These are phyloP conservation scores for Zygnema cylindricum DNA, from an alignment of 139 green algal genomes.

Conservation along the genomic window DNA sequence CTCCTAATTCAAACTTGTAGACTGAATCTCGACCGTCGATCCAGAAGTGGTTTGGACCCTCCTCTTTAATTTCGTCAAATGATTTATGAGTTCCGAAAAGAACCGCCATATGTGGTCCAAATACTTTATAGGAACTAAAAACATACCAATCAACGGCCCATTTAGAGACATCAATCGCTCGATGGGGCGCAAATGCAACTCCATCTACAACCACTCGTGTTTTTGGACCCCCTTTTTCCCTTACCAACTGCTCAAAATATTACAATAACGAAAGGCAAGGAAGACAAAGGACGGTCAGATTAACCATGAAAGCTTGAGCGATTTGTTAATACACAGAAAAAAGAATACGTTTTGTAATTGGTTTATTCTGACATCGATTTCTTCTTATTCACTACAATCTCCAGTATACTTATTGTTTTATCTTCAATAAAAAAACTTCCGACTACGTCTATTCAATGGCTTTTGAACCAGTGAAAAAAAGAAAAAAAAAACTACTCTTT, in stretches of 20 bases:
- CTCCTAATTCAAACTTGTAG: conserved; percentile 59
- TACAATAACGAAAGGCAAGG: conserved; percentile 2
- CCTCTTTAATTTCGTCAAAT: neutral
- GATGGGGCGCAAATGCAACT: conserved; percentile 50
- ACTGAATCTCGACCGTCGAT: neutral
- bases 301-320: too few species aligned
- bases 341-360: too few species aligned
- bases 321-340: too few species aligned
- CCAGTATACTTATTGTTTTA: too few species aligned
- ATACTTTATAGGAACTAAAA: conserved; percentile 51
- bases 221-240: neutral
- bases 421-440: too few species aligned
- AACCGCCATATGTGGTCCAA: conserved; percentile 33
- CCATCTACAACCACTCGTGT: conserved; percentile 40
- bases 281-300: neutral
- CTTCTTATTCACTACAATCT: too few species aligned
- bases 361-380: too few species aligned
- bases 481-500: too few species aligned
- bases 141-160: conserved; percentile 54
- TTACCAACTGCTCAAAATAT: neutral
- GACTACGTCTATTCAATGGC: too few species aligned
- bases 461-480: too few species aligned
- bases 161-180: conserved; percentile 15
- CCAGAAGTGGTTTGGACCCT: conserved; percentile 49
- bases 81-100: conserved; percentile 42